These are phyloP conservation scores for Mortierella sp. DNA, from an alignment of 371 early-diverging fungal species.

Conservation along the genomic window DNA sequence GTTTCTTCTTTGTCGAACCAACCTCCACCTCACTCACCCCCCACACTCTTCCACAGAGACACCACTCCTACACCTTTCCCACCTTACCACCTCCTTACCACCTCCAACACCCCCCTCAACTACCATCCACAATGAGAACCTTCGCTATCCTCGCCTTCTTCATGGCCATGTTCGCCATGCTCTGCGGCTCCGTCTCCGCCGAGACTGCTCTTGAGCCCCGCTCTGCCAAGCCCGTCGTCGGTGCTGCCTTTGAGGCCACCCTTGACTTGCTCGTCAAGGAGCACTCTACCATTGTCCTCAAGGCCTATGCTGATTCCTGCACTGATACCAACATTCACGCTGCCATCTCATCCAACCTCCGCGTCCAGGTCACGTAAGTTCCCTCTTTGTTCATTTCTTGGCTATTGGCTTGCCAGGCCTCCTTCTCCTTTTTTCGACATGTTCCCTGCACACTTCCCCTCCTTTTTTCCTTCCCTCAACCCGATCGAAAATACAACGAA, in stretches of 20 bases:
- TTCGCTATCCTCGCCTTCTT: constrained; percentile 45
- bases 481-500: background rate
- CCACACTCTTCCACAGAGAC: constrained; percentile 10
- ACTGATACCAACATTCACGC: constrained; percentile 42
- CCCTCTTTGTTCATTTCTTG: background rate
- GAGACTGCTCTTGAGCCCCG: constrained; percentile 34
- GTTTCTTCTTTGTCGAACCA: constrained; percentile 5
- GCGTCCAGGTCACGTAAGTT: constrained; percentile 42
- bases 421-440: background rate
- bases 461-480: background rate
- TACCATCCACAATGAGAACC: constrained; percentile 35
- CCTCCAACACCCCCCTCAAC: background rate
- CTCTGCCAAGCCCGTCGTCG: constrained; percentile 3
- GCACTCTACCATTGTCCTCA: constrained; percentile 38
- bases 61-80: background rate
- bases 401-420: background rate
- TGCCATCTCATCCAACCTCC: constrained; percentile 33
- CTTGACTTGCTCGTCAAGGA: constrained; percentile 44
- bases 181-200: constrained; percentile 34
- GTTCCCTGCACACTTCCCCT: background rate
- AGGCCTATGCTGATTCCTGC: constrained; percentile 54
- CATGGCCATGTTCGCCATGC: constrained; percentile 59
- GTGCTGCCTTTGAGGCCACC: constrained; percentile 48
- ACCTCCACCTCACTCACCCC: constrained; percentile 9
- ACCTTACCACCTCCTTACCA: background rate